Evolutionary conservation across 352 stramenopile genomes (phyloP).

Genomic region (Blastocystis sp.): DNA sequence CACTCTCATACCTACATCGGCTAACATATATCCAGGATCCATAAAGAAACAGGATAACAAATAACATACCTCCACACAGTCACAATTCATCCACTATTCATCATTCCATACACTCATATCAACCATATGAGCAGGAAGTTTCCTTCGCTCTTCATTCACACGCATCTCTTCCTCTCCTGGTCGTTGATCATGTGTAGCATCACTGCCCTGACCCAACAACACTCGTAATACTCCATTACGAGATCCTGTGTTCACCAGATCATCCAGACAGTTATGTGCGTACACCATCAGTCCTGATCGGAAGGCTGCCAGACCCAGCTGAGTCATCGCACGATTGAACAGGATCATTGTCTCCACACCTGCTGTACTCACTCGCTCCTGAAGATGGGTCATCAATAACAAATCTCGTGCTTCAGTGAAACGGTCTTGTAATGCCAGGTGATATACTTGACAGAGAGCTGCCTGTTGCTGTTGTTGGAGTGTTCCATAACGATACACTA

Average conservation of each 20-base stretch:
- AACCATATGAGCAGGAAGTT: constrained; percentile 91
- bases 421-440: constrained; percentile 92
- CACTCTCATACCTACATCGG: not conserved
- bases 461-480: constrained; percentile 68
- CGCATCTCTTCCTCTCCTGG: constrained; percentile 89
- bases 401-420: constrained; percentile 94
- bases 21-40: constrained; percentile 87
- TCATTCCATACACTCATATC: not conserved
- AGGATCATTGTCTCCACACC: constrained; percentile 92
- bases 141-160: constrained; percentile 82
- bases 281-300: constrained; percentile 85
- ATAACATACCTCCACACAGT: constrained; percentile 92
- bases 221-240: constrained; percentile 79
- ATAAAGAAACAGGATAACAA: constrained; percentile 94
- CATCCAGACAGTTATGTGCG: constrained; percentile 88
- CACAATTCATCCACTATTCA: constrained; percentile 87
- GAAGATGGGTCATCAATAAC: constrained; percentile 93
- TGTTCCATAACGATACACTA: not conserved
- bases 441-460: constrained; percentile 95
- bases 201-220: constrained; percentile 85
- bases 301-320: constrained; percentile 90
- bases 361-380: constrained; percentile 84
- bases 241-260: constrained; percentile 83
- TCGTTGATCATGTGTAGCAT: constrained; percentile 75
- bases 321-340: constrained; percentile 87